A percentile compares a stretch with the other conserved stretches of the same genome.
Conservation (phyloP, 768 basidiomycete species). For the Tubosaeta brunneosetosa region DNA sequence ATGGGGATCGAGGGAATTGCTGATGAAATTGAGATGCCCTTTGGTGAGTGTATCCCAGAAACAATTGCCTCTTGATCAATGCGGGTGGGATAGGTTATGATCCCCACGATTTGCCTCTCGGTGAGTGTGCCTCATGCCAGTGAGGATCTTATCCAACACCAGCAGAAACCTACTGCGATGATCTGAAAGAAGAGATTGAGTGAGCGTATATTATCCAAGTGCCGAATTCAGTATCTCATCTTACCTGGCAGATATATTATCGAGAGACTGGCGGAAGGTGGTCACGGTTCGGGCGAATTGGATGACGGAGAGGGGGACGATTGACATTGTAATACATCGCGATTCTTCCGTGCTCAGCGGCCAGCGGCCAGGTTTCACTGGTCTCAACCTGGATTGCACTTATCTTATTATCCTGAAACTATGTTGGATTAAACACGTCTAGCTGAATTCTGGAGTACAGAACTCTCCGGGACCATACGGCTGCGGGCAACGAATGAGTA, state of each 20-base stretch:
- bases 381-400: not conserved
- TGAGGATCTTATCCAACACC: not conserved
- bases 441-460: slow-evolving; percentile 81
- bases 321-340: slow-evolving; percentile 31
- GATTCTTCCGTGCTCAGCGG: not conserved
- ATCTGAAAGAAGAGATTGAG: slow-evolving; percentile 83
- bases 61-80: not conserved
- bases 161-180: slow-evolving; percentile 77
- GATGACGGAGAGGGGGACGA: slow-evolving; percentile 84
- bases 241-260: slow-evolving; percentile 54
- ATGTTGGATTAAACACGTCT: slow-evolving; percentile 27
- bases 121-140: slow-evolving; percentile 35
- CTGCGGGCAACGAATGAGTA: slow-evolving; percentile 36
- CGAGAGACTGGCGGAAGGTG: slow-evolving; percentile 66
- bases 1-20: slow-evolving; percentile 97
- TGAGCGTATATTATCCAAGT: slow-evolving; percentile 35
- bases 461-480: slow-evolving; percentile 93
- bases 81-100: slow-evolving; percentile 46
- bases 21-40: slow-evolving; percentile 92
- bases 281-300: slow-evolving; percentile 64
- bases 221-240: slow-evolving; percentile 5
- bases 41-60: slow-evolving; percentile 47
- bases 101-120: slow-evolving; percentile 67
- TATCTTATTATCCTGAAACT: not conserved
- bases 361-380: not conserved